Evolutionary conservation across 2,329 filamentous ascomycete species (phyloP).

Genomic region (Tothia fuscella): DNA sequence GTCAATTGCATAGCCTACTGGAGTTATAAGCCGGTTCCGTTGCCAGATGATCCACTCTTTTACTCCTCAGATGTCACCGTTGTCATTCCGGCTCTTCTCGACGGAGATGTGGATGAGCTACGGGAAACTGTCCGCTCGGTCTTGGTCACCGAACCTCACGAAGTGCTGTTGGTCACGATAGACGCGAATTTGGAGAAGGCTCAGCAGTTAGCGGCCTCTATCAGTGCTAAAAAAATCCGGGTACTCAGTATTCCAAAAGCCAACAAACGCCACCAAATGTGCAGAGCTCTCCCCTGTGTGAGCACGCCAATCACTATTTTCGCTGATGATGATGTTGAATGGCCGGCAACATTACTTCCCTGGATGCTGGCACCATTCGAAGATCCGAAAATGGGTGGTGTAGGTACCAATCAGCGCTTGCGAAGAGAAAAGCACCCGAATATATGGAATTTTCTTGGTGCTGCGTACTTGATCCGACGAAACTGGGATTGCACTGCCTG

Average conservation of each 20-base stretch:
- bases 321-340: slow-evolving; percentile 91
- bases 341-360: slow-evolving; percentile 72
- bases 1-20: slow-evolving; percentile 71
- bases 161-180: slow-evolving; percentile 79
- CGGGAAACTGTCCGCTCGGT: slow-evolving; percentile 70
- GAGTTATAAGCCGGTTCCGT: slow-evolving; percentile 80
- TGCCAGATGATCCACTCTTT: slow-evolving; percentile 68
- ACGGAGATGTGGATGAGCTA: slow-evolving; percentile 74
- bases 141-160: slow-evolving; percentile 53
- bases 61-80: slow-evolving; percentile 80
- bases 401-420: slow-evolving; percentile 83
- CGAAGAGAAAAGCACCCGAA: slow-evolving; percentile 53
- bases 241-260: slow-evolving; percentile 71
- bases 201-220: slow-evolving; percentile 41
- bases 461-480: slow-evolving; percentile 81
- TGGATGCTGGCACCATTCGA: slow-evolving; percentile 94
- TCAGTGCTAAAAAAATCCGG: slow-evolving; percentile 46
- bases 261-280: slow-evolving; percentile 92
- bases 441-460: slow-evolving; percentile 80
- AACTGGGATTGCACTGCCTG: slow-evolving; percentile 97
- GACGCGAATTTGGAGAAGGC: slow-evolving; percentile 63
- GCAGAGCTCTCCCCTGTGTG: slow-evolving; percentile 77
- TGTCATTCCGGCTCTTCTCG: slow-evolving; percentile 85
- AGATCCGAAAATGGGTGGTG: slow-evolving; percentile 69
- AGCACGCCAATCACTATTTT: slow-evolving; percentile 77